Evolutionary conservation across 2,329 filamentous ascomycete species (phyloP), one percentile per base, ranked within the genome.

Genomic region (Thielaviopsis cerberus): DNA sequence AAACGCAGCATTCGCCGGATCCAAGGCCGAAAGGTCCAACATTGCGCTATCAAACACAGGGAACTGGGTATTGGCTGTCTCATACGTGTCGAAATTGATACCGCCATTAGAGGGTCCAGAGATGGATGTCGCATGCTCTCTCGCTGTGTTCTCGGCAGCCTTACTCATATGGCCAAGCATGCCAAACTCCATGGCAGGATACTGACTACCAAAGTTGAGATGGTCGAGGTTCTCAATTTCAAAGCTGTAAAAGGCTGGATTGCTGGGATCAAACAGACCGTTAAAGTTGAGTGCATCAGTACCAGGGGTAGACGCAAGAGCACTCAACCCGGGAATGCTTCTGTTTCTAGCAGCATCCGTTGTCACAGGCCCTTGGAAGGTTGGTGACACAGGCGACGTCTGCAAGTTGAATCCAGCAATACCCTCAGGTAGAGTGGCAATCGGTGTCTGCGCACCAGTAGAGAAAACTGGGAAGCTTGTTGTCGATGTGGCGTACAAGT

Each of bases 191-290:
- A 95, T 77, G 20, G 90, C 91, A 61, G 90, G 91, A 67, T 97
- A 98, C 63, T 94, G 88, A 67, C 92, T 97, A 58, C 89, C 90
- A 69, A 97, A 98, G 59, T 72, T 72, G 15, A 63, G 57, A 25
- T 61, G 57, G 68, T 92, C 92, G 68, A 96, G 79, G 60, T 88
- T 89, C 58, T 94, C 89, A 11, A 96, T 80, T 68, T 97, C 90
- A 69, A 97, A 95, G 68, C 96, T 96, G 77, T 94, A 96, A 58
- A 95, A 73, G 0, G 89, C 86, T 3, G 90, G 88, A 67, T 97
- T 92, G 67, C 87, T 92, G 0, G 88, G 88, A 64, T 96, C 90
- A 66, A 96, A 95, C 27, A 94, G 76, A 58, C 78, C 72, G 45
- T 75, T 75, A 64, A 82, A 81, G 57, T 71, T 71, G 67, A 79